These are phyloP conservation scores for Nicotiana benthamiana DNA, from an alignment of 257 asterid species.

Conservation along the genomic window DNA sequence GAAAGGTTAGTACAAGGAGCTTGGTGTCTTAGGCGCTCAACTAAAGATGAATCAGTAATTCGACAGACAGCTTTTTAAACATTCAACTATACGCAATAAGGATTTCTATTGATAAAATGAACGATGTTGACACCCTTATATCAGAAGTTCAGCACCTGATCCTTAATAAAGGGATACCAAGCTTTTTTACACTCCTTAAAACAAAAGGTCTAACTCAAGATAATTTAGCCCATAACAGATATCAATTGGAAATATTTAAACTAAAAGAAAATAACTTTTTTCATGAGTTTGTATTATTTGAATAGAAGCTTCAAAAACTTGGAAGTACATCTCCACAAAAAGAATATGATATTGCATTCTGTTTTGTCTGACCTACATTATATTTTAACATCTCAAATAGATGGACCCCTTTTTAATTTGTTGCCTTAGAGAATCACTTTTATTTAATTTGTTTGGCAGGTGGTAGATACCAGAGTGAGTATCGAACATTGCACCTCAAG, in stretches of 20 bases:
- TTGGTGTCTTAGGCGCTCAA: constrained; percentile 5
- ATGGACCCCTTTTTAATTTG: background rate
- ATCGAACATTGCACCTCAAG: background rate
- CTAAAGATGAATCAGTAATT: background rate
- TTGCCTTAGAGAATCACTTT: background rate
- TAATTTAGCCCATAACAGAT: background rate
- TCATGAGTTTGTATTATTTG: background rate
- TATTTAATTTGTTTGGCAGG: background rate
- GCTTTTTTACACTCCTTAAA: background rate
- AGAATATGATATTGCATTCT: background rate
- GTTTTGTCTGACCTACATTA: background rate
- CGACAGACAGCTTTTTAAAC: background rate
- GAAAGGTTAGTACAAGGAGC: background rate
- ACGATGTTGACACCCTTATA: background rate
- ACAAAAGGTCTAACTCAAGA: background rate
- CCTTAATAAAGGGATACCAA: background rate
- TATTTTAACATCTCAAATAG: background rate
- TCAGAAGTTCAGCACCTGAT: background rate
- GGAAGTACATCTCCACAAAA: background rate
- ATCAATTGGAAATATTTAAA: background rate
- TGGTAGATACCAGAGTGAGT: background rate
- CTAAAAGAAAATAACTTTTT: background rate
- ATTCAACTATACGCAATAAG: background rate
- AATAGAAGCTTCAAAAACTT: background rate
- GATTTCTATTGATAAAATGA: background rate